Conservation (phyloP, 163 green algal genomes). For the Volvox carteri region DNA sequence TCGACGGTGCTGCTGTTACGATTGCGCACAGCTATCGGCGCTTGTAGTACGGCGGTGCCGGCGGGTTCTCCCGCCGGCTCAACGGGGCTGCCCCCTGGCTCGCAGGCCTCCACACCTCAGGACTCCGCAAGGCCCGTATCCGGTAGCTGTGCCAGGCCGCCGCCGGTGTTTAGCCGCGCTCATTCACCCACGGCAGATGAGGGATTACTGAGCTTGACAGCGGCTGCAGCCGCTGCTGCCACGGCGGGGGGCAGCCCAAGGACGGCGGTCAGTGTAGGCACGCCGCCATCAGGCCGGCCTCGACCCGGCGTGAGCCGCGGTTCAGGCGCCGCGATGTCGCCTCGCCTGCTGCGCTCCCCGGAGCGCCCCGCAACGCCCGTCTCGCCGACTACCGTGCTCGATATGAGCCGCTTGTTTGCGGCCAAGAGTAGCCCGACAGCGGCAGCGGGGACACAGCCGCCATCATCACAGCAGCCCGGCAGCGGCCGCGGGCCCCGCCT, state of each 20-base stretch:
- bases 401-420: slow-evolving; percentile 19
- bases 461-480: neutral
- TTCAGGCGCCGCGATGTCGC: neutral
- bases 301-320: slow-evolving; percentile 3
- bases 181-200: neutral
- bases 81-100: neutral
- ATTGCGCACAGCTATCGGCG: neutral
- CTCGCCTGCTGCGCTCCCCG: neutral
- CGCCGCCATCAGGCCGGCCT: neutral
- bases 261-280: neutral
- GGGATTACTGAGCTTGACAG: slow-evolving; percentile 9
- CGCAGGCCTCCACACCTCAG: neutral
- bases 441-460: neutral
- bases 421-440: neutral
- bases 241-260: neutral
- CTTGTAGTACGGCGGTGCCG: no score
- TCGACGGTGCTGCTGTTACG: neutral
- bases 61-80: neutral
- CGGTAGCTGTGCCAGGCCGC: neutral
- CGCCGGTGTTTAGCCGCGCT: neutral
- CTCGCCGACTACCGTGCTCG: neutral
- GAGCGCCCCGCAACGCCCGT: neutral
- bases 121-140: neutral
- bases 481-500: slow-evolving; percentile 15
- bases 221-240: slow-evolving; percentile 1